Base-by-base conservation (phyloP, 345 rosid species). In the Eucalyptus tenuipes region DNA sequence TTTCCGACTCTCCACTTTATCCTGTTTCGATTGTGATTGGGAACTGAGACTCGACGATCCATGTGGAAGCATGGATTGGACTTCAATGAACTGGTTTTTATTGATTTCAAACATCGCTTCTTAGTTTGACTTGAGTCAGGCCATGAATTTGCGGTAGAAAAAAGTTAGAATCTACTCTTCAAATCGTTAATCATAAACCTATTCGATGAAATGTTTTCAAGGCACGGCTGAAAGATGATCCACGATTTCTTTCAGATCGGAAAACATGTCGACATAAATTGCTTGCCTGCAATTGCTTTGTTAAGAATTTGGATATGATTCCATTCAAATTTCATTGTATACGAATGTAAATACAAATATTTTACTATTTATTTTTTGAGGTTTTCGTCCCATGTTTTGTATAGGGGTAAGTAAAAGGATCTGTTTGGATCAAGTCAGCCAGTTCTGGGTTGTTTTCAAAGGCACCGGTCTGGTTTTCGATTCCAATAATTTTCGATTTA, bases 391-490 rank as follows among this genome's bases (percentile, higher is more conserved):
- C 29, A 10, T 57, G 10, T 53, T 53, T 53, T 53, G 25, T 20
- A 20, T 24, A 24, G 29, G 12, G 61, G 61, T 24, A 25, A 22
- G 29, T 4, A 53, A 20, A 53, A 20, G 59, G 27, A 53, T 20
- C 11, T 20, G 11, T 20, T 8, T 53, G 27, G 10, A 20, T 53
- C 0, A 0, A 20, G 10, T 53, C 25, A 2, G 25, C 59, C 11
- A 8, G 25, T 53, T 53, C 1, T 55, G 1, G 29, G 0, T 25
- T 4, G 29, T 24, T 55, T 25, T 20, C 10, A 17, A 53, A 53
- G 0, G 25, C 57, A 53, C 2, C 2, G 1, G 57, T 52, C 1
- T 1, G 6, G 1, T 3, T 52, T 20, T 7, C 1, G 2, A 53
- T 53, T 20, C 2, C 0, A 53, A 20, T 53, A 14, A 53, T 3